These are phyloP conservation scores for Kwoniella sp. DNA, from an alignment of 768 basidiomycete species.

Conservation along the genomic window DNA sequence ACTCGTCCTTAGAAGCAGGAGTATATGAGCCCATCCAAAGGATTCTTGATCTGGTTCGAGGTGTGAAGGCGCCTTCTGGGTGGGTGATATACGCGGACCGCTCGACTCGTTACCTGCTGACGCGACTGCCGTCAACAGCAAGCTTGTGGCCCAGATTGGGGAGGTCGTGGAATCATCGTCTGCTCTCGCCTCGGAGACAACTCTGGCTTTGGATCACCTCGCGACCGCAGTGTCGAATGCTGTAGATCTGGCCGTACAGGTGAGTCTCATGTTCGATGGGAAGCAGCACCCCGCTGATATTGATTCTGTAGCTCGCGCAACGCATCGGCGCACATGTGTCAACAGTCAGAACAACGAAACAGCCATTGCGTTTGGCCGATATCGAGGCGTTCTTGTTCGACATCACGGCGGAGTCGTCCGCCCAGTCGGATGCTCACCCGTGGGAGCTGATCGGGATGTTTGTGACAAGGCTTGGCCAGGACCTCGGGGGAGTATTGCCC, in stretches of 20 bases:
- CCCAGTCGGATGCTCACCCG: conserved; percentile 59
- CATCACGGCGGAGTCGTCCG: conserved; percentile 64
- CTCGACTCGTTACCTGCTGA: not conserved
- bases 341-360: conserved; percentile 72
- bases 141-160: conserved; percentile 78
- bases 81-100: conserved; percentile 48
- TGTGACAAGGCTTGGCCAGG: conserved; percentile 65
- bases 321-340: conserved; percentile 78
- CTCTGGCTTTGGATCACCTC: conserved; percentile 35
- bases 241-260: conserved; percentile 86
- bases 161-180: conserved; percentile 68
- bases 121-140: conserved; percentile 59
- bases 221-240: conserved; percentile 61
- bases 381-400: conserved; percentile 70
- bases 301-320: conserved; percentile 67
- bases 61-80: conserved; percentile 75
- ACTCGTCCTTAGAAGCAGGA: conserved; percentile 66
- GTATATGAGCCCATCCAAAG: conserved; percentile 77
- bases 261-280: conserved; percentile 50
- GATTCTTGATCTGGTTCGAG: conserved; percentile 74
- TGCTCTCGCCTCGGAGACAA: conserved; percentile 58
- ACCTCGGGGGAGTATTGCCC: conserved; percentile 67
- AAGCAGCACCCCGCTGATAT: not conserved
- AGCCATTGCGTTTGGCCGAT: conserved; percentile 68
- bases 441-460: conserved; percentile 76